Percentiles rank a stretch among this genome's conserved stretches.
phyloP scores from a whole-genome alignment of 805 yeast genomes.

The Yarrowia osloensis region DNA sequence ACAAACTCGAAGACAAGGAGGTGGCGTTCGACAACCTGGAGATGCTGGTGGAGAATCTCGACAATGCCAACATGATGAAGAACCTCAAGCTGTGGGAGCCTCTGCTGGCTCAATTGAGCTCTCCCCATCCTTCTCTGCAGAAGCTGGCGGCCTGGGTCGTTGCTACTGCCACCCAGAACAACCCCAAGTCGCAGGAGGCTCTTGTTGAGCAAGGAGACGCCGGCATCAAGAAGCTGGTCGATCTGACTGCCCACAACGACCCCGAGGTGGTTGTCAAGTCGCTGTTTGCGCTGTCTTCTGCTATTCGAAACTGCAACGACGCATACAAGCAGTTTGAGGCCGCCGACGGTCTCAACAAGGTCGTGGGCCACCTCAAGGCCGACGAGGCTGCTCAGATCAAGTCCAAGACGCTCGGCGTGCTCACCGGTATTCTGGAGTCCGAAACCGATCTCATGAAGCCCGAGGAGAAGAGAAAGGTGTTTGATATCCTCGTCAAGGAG shows the following conservation, averaged over 20 bases:
- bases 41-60: slow-evolving; percentile 88
- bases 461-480: slow-evolving; percentile 30
- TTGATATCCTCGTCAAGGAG: slow-evolving; percentile 31
- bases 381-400: slow-evolving; percentile 24
- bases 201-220: slow-evolving; percentile 46
- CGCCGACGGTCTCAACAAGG: slow-evolving; percentile 62
- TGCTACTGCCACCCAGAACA: slow-evolving; percentile 93
- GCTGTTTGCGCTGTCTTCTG: slow-evolving; percentile 73
- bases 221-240: slow-evolving; percentile 39
- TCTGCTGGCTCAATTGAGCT: slow-evolving; percentile 56
- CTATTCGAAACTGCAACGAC: slow-evolving; percentile 65
- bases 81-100: slow-evolving; percentile 79
- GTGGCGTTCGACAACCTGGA: slow-evolving; percentile 88
- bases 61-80: slow-evolving; percentile 91
- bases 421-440: slow-evolving; percentile 34
- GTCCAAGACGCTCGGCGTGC: slow-evolving; percentile 34
- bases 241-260: slow-evolving; percentile 37
- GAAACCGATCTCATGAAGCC: slow-evolving; percentile 35
- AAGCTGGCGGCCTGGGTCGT: slow-evolving; percentile 68
- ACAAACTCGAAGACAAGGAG: slow-evolving; percentile 61
- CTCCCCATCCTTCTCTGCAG: slow-evolving; percentile 50
- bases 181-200: slow-evolving; percentile 69
- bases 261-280: slow-evolving; percentile 54
- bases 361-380: slow-evolving; percentile 42
- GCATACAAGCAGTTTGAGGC: slow-evolving; percentile 59